Percentiles rank a stretch among this genome's conserved stretches.
These are phyloP conservation scores for Rusavskia elegans DNA, from an alignment of 495 filamentous ascomycete species.

Conservation along the genomic window DNA sequence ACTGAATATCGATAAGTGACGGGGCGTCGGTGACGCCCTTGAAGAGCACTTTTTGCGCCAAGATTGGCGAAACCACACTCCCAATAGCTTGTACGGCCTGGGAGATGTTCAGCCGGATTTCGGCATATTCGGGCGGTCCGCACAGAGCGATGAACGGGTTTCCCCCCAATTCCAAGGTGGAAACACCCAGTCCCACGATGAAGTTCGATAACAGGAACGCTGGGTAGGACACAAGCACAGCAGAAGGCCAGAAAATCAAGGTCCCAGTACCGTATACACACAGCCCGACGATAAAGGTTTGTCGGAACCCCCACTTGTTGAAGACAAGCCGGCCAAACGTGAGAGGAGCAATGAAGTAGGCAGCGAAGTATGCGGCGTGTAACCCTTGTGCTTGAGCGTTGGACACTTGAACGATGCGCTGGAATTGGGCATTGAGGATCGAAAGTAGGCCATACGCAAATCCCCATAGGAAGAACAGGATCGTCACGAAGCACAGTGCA, in stretches of 20 bases:
- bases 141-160: slow-evolving; percentile 57
- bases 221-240: slow-evolving; percentile 47
- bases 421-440: slow-evolving; percentile 49
- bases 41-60: slow-evolving; percentile 48
- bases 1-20: slow-evolving; percentile 49
- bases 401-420: slow-evolving; percentile 29
- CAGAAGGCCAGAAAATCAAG: slow-evolving; percentile 59
- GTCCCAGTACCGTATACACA: slow-evolving; percentile 47
- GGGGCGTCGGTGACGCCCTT: slow-evolving; percentile 31
- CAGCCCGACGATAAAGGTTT: slow-evolving; percentile 48
- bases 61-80: slow-evolving; percentile 41
- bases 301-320: slow-evolving; percentile 50
- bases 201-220: slow-evolving; percentile 54
- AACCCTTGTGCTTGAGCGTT: slow-evolving; percentile 36
- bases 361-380: slow-evolving; percentile 49
- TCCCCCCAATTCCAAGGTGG: slow-evolving; percentile 46
- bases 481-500: slow-evolving; percentile 45
- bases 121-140: slow-evolving; percentile 48
- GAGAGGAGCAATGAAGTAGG: slow-evolving; percentile 43
- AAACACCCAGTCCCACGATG: slow-evolving; percentile 47
- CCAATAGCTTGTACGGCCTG: slow-evolving; percentile 57
- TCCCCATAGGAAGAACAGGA: slow-evolving; percentile 77
- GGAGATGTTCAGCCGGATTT: slow-evolving; percentile 48
- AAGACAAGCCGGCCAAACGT: slow-evolving; percentile 40
- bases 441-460: slow-evolving; percentile 74